Percentiles rank a stretch among this genome's conserved stretches.
These are phyloP conservation scores for Pontederia paniculata DNA, from an alignment of 176 grass and related monocot genomes.

Conservation along the genomic window DNA sequence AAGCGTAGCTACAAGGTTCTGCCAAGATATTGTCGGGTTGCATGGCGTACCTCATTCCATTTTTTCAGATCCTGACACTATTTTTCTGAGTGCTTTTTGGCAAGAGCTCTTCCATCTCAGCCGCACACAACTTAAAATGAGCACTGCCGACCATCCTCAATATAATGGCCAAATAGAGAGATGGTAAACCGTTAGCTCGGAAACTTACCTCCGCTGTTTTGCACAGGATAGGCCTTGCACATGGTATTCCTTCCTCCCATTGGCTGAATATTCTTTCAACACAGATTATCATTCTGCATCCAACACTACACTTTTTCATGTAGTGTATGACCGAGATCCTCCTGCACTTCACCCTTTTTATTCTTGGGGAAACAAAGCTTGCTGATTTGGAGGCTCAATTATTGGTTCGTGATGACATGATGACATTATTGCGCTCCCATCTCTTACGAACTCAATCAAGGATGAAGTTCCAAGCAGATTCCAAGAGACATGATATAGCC, in stretches of 20 bases:
- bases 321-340: not conserved
- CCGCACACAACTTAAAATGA: not conserved
- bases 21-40: not conserved
- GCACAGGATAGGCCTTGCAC: not conserved
- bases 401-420: too few relatives aligned
- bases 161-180: conserved; percentile 6
- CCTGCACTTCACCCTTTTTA: not conserved
- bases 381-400: too few relatives aligned
- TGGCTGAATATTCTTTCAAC: not conserved
- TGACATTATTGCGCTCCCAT: not conserved
- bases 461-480: conserved; percentile 2
- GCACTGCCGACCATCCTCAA: not conserved
- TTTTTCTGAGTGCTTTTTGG: conserved; percentile 7
- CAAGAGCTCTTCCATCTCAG: not conserved
- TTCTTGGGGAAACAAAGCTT: too few relatives aligned
- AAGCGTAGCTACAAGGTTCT: not conserved
- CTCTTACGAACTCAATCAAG: not conserved
- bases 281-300: not conserved
- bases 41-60: conserved; percentile 2
- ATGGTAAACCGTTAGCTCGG: not conserved
- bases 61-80: not conserved
- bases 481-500: not conserved
- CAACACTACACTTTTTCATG: conserved; percentile 1
- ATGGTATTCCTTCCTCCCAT: not conserved
- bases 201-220: conserved; percentile 9